phyloP scores from a whole-genome alignment of 306 rosid species.

The Malus fusca region DNA sequence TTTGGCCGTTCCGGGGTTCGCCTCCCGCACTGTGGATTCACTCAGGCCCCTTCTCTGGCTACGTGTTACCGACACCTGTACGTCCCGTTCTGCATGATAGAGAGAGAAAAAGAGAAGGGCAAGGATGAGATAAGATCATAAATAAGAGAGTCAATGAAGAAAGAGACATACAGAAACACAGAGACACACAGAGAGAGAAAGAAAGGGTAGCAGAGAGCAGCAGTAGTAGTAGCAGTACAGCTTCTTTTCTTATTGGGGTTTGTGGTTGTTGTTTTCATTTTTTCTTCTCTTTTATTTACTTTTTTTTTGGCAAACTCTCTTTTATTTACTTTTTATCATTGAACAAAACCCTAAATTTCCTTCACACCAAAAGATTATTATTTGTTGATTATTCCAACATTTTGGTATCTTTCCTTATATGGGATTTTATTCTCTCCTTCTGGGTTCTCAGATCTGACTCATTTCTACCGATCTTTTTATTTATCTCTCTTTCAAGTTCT shows the following conservation, averaged over 20 bases:
- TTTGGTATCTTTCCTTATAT: constrained; percentile 19
- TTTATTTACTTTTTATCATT: not conserved
- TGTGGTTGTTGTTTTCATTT: not conserved
- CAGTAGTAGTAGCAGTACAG: not conserved
- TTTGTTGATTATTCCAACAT: constrained; percentile 3
- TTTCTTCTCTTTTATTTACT: not conserved
- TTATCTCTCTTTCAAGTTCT: not conserved
- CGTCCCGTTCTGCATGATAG: constrained; percentile 29
- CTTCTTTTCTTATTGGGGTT: not conserved
- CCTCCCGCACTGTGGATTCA: not conserved
- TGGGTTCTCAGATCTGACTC: constrained; percentile 47
- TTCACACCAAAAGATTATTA: not conserved
- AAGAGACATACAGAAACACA: not conserved
- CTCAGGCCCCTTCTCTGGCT: not conserved
- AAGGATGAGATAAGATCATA: not conserved
- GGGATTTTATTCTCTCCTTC: constrained; percentile 1
- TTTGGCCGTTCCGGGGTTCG: constrained; percentile 2
- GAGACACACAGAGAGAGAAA: not conserved
- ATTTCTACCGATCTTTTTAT: not conserved
- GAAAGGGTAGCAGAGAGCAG: not conserved
- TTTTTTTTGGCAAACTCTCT: not conserved
- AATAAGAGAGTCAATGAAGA: not conserved
- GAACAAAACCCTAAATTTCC: constrained; percentile 37
- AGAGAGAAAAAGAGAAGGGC: not conserved
- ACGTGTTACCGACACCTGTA: constrained; percentile 18